These are phyloP conservation scores for Persicaria maculosa DNA, from an alignment of 148 eudicot genomes.

Conservation along the genomic window DNA sequence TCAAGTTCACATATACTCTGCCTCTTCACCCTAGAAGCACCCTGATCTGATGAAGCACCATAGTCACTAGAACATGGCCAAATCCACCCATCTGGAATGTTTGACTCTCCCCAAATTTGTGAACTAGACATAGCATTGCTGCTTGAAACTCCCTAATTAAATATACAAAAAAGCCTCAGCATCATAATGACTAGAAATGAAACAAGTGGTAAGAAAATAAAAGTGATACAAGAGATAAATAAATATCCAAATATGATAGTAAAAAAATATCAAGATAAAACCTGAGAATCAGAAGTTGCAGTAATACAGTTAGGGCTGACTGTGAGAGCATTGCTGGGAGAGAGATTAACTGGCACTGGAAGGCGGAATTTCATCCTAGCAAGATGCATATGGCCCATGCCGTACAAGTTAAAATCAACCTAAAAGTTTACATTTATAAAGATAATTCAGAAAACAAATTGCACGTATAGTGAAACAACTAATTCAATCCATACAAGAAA, in stretches of 20 bases:
- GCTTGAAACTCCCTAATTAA: conserved; percentile 55
- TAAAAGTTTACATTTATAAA: conserved; percentile 12
- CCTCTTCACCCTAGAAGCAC: conserved; percentile 31
- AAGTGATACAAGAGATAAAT: not conserved
- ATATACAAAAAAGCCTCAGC: not conserved
- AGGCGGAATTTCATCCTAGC: conserved; percentile 72
- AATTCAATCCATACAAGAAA: not conserved
- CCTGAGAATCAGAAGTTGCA: conserved; percentile 45
- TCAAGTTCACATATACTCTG: conserved; percentile 87
- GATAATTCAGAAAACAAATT: not conserved
- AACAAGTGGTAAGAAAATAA: not conserved
- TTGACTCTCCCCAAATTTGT: conserved; percentile 59
- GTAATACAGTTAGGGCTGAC: conserved; percentile 16
- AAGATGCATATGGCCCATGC: conserved; percentile 94
- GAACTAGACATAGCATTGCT: conserved; percentile 22
- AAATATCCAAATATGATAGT: not conserved
- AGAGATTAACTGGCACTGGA: conserved; percentile 50
- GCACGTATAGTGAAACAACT: not conserved
- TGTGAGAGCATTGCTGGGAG: conserved; percentile 17
- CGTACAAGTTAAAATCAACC: conserved; percentile 88
- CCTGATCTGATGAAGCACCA: conserved; percentile 33
- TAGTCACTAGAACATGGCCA: conserved; percentile 46
- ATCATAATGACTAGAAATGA: not conserved
- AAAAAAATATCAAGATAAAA: conserved; percentile 18
- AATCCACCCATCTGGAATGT: conserved; percentile 71